Conservation (phyloP, 805 yeast species). For the Starmera caribaea region DNA sequence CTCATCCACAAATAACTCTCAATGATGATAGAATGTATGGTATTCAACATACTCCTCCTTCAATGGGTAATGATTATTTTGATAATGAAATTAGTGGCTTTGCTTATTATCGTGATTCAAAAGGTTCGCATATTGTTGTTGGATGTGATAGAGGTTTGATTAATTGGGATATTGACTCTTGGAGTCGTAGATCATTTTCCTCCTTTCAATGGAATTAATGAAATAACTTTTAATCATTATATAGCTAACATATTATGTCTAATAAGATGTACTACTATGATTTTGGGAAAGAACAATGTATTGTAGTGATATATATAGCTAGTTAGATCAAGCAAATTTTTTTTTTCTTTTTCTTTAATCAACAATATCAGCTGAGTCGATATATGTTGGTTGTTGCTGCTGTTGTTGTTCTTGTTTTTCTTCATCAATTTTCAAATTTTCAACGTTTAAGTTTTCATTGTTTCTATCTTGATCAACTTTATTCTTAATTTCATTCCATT, state of each 20-base stretch:
- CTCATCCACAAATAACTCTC: too few species aligned
- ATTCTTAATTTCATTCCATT: constrained; percentile 47
- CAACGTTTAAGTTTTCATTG: constrained; percentile 3
- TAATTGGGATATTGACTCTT: constrained; percentile 59
- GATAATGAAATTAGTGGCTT: constrained; percentile 52
- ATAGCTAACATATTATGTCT: background rate
- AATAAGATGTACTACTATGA: background rate
- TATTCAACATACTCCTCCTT: too few species aligned
- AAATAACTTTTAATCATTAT: background rate
- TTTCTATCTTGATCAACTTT: constrained; percentile 20
- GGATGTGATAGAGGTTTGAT: constrained; percentile 63
- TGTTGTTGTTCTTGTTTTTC: constrained; percentile 7
- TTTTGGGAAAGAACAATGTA: background rate
- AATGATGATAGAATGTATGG: too few species aligned
- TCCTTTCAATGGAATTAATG: constrained; percentile 37
- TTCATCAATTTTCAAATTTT: constrained; percentile 12
- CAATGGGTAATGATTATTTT: constrained; percentile 12
- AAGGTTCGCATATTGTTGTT: constrained; percentile 44
- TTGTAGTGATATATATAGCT: background rate
- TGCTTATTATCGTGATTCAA: constrained; percentile 42
- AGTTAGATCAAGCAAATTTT: background rate
- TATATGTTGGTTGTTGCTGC: background rate
- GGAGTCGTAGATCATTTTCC: constrained; percentile 54
- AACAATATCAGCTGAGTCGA: constrained; percentile 28
- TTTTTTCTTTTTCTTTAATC: constrained; percentile 18